Evolutionary conservation across 352 stramenopile genomes (phyloP).

Genomic region (Plasmopara halstedii): DNA sequence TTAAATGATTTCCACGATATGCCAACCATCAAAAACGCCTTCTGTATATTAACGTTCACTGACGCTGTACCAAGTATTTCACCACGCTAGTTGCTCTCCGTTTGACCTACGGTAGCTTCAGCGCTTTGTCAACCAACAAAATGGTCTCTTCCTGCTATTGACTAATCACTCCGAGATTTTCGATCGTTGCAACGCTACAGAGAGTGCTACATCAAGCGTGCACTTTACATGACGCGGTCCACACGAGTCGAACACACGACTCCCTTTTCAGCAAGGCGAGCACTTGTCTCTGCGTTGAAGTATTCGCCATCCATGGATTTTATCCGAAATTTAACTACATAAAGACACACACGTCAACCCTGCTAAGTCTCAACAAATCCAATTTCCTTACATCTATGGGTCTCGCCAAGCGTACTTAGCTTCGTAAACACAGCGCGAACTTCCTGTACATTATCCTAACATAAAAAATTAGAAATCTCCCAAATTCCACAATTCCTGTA

Average conservation of each 20-base stretch:
- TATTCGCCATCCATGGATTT: slow-evolving; percentile 72
- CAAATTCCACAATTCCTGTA: background rate
- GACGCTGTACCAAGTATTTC: slow-evolving; percentile 7
- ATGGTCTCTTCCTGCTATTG: slow-evolving; percentile 9
- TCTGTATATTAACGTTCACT: slow-evolving; percentile 24
- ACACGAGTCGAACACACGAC: slow-evolving; percentile 77
- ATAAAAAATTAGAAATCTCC: slow-evolving; percentile 8
- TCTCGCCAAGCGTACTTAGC: slow-evolving; percentile 53
- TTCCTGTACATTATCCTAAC: slow-evolving; percentile 50
- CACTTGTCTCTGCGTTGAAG: slow-evolving; percentile 64
- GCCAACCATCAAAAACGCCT: slow-evolving; percentile 18
- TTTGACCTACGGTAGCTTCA: slow-evolving; percentile 3
- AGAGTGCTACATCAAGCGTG: slow-evolving; percentile 4
- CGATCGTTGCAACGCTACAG: slow-evolving; percentile 2
- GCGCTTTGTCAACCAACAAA: slow-evolving; percentile 18
- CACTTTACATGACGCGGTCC: slow-evolving; percentile 44
- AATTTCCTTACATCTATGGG: slow-evolving; percentile 50
- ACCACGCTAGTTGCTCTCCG: slow-evolving; percentile 4
- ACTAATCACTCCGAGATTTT: background rate
- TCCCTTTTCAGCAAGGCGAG: slow-evolving; percentile 60
- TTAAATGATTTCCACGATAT: background rate
- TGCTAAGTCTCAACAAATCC: background rate
- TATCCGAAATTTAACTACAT: slow-evolving; percentile 73
- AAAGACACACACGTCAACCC: background rate
- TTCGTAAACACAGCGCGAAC: slow-evolving; percentile 59